These are phyloP conservation scores for Theobroma grandiflorum DNA, from an alignment of 441 rosid genomes.

Conservation along the genomic window DNA sequence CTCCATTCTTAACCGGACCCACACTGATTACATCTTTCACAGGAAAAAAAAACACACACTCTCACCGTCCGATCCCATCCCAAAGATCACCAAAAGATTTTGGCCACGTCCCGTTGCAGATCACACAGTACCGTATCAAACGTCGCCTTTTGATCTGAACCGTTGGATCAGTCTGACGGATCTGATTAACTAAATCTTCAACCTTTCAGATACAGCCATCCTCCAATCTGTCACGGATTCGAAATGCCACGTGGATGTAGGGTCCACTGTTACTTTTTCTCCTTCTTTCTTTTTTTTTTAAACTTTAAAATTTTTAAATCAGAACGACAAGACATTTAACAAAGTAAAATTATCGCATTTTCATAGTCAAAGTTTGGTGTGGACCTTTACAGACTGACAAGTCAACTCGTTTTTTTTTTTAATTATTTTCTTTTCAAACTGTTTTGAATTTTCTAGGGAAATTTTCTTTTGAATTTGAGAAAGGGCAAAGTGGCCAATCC, in stretches of 20 bases:
- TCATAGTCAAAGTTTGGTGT: conserved; percentile 25
- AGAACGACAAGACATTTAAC: neutral
- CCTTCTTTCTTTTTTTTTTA: neutral
- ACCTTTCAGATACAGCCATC: neutral
- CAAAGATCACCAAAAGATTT: conserved; percentile 15
- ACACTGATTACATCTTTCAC: neutral
- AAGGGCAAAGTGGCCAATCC: neutral
- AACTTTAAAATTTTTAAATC: neutral
- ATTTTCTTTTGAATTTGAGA: neutral
- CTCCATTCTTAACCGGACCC: neutral
- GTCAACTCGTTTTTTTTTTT: conserved; percentile 20
- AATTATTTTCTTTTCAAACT: neutral
- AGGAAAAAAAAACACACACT: no score
- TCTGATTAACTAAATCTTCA: neutral
- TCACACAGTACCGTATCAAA: conserved; percentile 10
- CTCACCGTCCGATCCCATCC: conserved; percentile 12
- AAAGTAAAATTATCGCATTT: neutral
- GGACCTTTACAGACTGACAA: neutral
- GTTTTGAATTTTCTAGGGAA: conserved; percentile 29
- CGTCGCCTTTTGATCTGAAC: conserved; percentile 27
- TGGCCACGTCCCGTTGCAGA: conserved; percentile 19
- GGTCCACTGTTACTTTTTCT: neutral
- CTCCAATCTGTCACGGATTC: conserved; percentile 1
- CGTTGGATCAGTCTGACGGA: neutral
- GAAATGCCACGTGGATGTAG: neutral